These are phyloP conservation scores for Phytophthora palmivora DNA, from an alignment of 352 stramenopile genomes.

Conservation along the genomic window DNA sequence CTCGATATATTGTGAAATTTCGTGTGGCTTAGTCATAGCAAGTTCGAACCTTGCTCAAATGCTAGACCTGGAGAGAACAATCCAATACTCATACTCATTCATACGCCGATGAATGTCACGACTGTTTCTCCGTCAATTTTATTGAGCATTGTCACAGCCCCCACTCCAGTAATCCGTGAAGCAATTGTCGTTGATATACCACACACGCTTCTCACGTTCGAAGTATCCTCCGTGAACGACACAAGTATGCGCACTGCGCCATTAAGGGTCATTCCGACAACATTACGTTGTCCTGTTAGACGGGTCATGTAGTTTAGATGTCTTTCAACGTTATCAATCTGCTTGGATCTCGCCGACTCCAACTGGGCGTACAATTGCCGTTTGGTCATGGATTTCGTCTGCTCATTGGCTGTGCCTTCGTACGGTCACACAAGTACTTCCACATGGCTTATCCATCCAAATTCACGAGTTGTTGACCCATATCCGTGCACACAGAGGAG, in stretches of 20 bases:
- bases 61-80: constrained; percentile 3
- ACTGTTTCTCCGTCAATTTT: not conserved
- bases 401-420: constrained; percentile 11
- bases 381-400: constrained; percentile 5
- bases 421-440: constrained; percentile 6
- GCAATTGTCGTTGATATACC: not conserved
- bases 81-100: not conserved
- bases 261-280: constrained; percentile 12
- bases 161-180: constrained; percentile 1
- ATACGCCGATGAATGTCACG: no score
- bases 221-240: constrained; percentile 7
- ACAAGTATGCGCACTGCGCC: no score
- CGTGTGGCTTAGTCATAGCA: not conserved
- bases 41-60: constrained; percentile 4
- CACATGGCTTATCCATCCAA: constrained; percentile 1
- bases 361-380: constrained; percentile 15
- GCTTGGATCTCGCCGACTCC: constrained; percentile 7
- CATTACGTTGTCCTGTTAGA: not conserved
- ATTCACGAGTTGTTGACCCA: constrained; percentile 13
- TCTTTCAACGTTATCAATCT: constrained; percentile 15
- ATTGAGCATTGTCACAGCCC: not conserved
- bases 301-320: constrained; percentile 22
- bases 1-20: not conserved
- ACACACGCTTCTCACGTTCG: not conserved
- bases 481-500: constrained; percentile 12